Evolutionary conservation across 1,139 yeast species (phyloP), one percentile per base, ranked within the genome.

Genomic region (Suzukiozyma palmioleophila): DNA sequence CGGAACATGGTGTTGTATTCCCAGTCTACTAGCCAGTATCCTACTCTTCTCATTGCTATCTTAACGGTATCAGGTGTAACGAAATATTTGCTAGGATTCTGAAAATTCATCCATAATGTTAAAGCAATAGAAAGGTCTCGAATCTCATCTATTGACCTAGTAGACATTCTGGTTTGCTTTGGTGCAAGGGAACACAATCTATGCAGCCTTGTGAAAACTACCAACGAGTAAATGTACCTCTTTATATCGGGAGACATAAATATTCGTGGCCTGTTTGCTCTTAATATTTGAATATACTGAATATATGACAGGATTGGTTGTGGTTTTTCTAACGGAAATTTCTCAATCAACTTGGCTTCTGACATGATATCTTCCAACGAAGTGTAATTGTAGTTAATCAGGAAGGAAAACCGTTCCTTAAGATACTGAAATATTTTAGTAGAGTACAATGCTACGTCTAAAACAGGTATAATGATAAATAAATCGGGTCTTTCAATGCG

Each of bases 1-100:
- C 36, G 28, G 35, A 57, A 53, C 8, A 54, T 39, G 6, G 43
- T 43, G 39, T 55, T 56, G 22, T 52, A 49, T 40, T 69, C 73
- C 76, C 76, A 71, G 47, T 69, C 71, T 12, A 70, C 69, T 26
- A 68, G 52, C 76, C 76, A 71, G 56, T 69, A 69, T 22, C 67
- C 72, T n/a, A 71, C 56, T 43, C 63, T 64, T n/a, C 70, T 52
- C 45, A 61, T 56, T 2, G 75, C 71, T n/a, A 66, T 51, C 46
- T 69, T 69, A 36, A 64, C 65, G 33, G 51, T 53, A 32, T 63
- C 69, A 0, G 76, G 75, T 1, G 75, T 68, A 7, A 68, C 65
- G 41, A 51, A 70, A 18, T 57, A 43, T 15, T 43, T 42, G 2
- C 40, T 38, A 9, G 43, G 36, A 3, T 14, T n/a, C 10, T 10